These are phyloP conservation scores for Trametes cinnabarina DNA, from an alignment of 768 basidiomycete species.

Conservation along the genomic window DNA sequence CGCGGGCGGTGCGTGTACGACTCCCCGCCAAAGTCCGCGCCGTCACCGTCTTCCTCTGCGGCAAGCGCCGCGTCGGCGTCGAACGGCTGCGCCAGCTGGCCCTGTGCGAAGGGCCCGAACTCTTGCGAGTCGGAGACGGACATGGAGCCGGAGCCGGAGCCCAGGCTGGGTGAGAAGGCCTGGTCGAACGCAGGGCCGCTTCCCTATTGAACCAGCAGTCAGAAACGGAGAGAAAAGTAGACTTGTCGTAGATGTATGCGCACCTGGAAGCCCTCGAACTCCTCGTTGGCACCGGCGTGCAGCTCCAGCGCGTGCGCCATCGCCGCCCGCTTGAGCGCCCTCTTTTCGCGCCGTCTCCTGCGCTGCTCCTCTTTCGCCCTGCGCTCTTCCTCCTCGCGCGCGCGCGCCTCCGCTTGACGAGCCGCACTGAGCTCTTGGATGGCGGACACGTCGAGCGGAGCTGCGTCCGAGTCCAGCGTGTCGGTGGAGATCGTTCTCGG, in stretches of 20 bases:
- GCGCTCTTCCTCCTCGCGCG: conserved; percentile 41
- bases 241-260: conserved; percentile 32
- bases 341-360: conserved; percentile 44
- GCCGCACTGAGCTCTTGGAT: conserved; percentile 53
- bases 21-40: conserved; percentile 60
- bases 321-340: conserved; percentile 42
- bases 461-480: conserved; percentile 70
- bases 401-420: conserved; percentile 35
- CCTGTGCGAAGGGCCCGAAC: conserved; percentile 30
- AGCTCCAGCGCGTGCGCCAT: conserved; percentile 35
- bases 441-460: conserved; percentile 55
- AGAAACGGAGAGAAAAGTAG: background rate
- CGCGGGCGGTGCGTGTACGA: conserved; percentile 42
- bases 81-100: conserved; percentile 8
- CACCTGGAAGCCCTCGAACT: conserved; percentile 70
- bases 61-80: conserved; percentile 49
- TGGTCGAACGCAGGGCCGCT: conserved; percentile 18
- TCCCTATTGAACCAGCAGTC: conserved; percentile 14
- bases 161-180: conserved; percentile 17
- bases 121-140: conserved; percentile 28
- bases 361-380: conserved; percentile 47
- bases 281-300: conserved; percentile 29
- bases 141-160: conserved; percentile 16
- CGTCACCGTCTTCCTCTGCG: conserved; percentile 47
- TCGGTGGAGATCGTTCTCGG: conserved; percentile 30